Evolutionary conservation across 306 rosid species (phyloP), one percentile per base, ranked within the genome.

Genomic region (Parietaria judaica): DNA sequence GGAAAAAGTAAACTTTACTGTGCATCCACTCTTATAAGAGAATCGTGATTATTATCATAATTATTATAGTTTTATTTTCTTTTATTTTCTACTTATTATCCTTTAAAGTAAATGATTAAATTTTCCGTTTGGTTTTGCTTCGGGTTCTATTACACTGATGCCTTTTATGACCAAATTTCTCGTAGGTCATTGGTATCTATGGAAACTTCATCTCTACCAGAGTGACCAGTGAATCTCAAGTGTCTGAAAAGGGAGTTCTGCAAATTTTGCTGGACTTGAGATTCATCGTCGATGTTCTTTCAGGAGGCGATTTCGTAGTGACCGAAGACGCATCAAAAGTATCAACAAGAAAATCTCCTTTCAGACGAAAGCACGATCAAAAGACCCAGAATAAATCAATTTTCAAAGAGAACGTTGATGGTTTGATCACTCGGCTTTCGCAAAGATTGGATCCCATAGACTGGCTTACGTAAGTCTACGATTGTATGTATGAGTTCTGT

Each of bases 401-500:
- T 51, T 73, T 75, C 74, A 80, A 78, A 71, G 96, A 84, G 67
- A 94, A 78, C 14, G 68, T 79, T 44, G 66, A 84, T 71, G 74
- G 81, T 51, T 79, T 92, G 83, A 71, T 87, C 54, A 72, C 65
- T 63, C 79, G 70, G 43, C 94, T 92, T 74, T 86, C 99, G 15
- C 92, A 81, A 66, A 84, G 81, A 69, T 74, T 92, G 76, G 99
- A 92, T 77, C 99, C 99, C 53, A 88, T 92, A 63, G 99, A 92
- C 75, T 92, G 99, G 99, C 96, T 88, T 54, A 92, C 99, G 99
- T 92, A 73, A 86, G 95, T 77, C 76, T 45, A 54, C 4, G 38
- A 11, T 31, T 57, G 4, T 11, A 43, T 51, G 53, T n/a, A 45
- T 52, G 36, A 9, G 15, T 53, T 13, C 45, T 35, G 44, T 4